These are phyloP conservation scores for Lathyrus oleraceus DNA, from an alignment of 306 rosid genomes.

Conservation along the genomic window DNA sequence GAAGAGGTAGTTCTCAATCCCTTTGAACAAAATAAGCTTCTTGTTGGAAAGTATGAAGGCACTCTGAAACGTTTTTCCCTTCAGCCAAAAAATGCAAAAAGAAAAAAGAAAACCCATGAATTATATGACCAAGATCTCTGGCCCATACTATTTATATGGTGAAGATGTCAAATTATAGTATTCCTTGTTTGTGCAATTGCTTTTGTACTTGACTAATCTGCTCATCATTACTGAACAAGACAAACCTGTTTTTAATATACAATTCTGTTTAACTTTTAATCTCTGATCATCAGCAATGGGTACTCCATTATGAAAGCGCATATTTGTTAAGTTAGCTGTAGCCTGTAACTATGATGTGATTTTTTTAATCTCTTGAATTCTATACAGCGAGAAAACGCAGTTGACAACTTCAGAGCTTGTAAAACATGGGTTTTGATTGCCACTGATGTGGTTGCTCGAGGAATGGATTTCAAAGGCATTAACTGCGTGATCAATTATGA, in stretches of 20 bases:
- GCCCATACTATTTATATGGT: not conserved
- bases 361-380: conserved; percentile 29
- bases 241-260: not conserved
- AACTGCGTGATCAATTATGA: conserved; percentile 90
- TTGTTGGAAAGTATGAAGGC: conserved; percentile 14
- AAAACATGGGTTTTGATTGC: conserved; percentile 97
- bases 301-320: not conserved
- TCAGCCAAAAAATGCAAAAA: not conserved
- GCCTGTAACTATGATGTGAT: conserved; percentile 4
- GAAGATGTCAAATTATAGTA: conserved; percentile 26
- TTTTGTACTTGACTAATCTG: conserved; percentile 19
- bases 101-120: not conserved
- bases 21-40: conserved; percentile 24
- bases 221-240: not conserved
- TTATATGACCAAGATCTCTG: not conserved
- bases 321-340: conserved; percentile 10
- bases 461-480: conserved; percentile 96
- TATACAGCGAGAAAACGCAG: conserved; percentile 83
- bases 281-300: conserved; percentile 1
- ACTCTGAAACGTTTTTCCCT: not conserved
- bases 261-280: not conserved
- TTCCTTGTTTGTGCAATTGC: not conserved
- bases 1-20: conserved; percentile 55
- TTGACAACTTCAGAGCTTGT: conserved; percentile 89
- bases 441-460: conserved; percentile 95